phyloP scores from a whole-genome alignment of 2,329 filamentous ascomycete genomes.

The Phaeosphaeria sp. region DNA sequence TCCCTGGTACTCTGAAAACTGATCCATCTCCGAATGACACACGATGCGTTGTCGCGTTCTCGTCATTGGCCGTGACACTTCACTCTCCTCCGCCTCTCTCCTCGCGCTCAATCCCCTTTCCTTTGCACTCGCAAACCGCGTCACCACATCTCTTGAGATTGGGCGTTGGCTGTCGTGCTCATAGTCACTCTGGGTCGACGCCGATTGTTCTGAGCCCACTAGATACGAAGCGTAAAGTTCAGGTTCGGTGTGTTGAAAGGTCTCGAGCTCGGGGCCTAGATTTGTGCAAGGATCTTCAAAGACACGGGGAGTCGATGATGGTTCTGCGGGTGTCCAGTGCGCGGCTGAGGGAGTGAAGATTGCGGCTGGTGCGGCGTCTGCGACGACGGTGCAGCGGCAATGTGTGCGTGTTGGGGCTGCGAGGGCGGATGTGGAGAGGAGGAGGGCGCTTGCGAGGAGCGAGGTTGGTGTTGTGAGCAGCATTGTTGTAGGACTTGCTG shows the following conservation, averaged over 20 bases:
- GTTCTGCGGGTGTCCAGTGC: conserved; percentile 27
- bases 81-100: neutral
- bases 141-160: conserved; percentile 27
- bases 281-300: conserved; percentile 25
- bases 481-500: conserved; percentile 11
- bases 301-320: conserved; percentile 16
- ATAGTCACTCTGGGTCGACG: neutral
- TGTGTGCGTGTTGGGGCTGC: conserved; percentile 35
- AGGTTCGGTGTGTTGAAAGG: conserved; percentile 29
- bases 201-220: conserved; percentile 4
- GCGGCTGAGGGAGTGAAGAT: conserved; percentile 25
- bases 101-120: conserved; percentile 5
- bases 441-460: conserved; percentile 15
- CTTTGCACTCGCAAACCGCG: neutral
- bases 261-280: conserved; percentile 35
- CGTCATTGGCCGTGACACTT: conserved; percentile 9
- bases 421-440: conserved; percentile 17
- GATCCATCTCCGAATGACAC: conserved; percentile 27
- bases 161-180: conserved; percentile 18
- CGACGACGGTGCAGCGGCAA: conserved; percentile 38
- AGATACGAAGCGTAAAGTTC: conserved; percentile 37
- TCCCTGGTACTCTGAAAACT: conserved; percentile 26
- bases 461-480: conserved; percentile 15
- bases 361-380: conserved; percentile 13
- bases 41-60: conserved; percentile 23